Conservation (phyloP, 139 green algal species). For the Penium margaritaceum region DNA sequence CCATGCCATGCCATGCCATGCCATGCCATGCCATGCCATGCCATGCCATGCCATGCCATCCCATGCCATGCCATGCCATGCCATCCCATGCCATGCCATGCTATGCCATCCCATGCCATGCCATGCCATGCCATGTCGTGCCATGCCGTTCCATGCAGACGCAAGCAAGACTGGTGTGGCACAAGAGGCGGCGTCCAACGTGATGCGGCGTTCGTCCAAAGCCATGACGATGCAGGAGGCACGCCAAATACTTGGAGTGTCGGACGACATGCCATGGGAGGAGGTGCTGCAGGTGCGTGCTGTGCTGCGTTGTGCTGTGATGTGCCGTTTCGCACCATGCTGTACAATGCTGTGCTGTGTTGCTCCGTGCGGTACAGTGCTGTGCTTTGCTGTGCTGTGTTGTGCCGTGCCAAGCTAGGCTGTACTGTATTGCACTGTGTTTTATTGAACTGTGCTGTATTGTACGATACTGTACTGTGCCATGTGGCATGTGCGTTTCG, state of each 20-base stretch:
- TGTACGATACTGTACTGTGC: no score
- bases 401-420: no score
- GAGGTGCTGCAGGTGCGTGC: constrained; percentile 70
- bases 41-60: constrained; percentile 9
- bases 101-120: no score
- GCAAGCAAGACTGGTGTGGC: constrained; percentile 65
- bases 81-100: constrained; percentile 3
- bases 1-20: neutral
- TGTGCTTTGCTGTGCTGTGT: constrained; percentile 8
- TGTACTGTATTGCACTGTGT: no score
- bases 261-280: constrained; percentile 53
- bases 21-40: neutral
- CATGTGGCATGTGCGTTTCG: no score
- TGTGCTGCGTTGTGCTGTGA: no score
- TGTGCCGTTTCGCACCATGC: no score
- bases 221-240: constrained; percentile 69
- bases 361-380: no score
- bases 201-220: constrained; percentile 37
- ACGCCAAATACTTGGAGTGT: constrained; percentile 65
- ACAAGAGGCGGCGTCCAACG: constrained; percentile 54
- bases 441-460: no score
- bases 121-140: no score
- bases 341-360: no score
- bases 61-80: neutral
- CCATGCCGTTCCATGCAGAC: no score